Percentiles rank a stretch among this genome's conserved stretches.
Conservation (phyloP, 306 rosid genomes). For the Carpinus fangiana region DNA sequence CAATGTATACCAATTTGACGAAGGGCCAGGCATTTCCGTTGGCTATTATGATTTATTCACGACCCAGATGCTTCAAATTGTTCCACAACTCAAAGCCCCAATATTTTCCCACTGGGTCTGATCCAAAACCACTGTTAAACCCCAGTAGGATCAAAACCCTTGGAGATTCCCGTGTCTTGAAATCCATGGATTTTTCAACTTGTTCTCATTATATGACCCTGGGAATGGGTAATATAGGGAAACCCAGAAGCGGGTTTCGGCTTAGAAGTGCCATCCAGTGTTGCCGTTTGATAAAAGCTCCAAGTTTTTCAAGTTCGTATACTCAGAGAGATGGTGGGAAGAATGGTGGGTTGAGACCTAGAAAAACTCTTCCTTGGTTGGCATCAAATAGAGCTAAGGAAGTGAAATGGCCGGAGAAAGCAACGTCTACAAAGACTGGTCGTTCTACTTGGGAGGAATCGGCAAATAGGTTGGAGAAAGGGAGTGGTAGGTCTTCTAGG, state of each 20-base stretch:
- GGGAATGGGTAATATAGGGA: conserved; percentile 26
- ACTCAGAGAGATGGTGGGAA: conserved; percentile 23
- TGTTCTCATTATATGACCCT: conserved; percentile 13
- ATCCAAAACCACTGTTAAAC: conserved; percentile 44
- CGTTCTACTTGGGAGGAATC: conserved; percentile 44
- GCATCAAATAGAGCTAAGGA: conserved; percentile 35
- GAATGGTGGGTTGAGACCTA: conserved; percentile 27
- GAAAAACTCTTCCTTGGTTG: conserved; percentile 73
- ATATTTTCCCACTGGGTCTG: conserved; percentile 36
- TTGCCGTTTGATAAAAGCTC: conserved; percentile 25
- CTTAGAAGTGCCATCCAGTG: conserved; percentile 34
- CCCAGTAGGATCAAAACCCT: conserved; percentile 23
- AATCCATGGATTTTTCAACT: conserved; percentile 20
- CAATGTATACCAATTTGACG: conserved; percentile 58
- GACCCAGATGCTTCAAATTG: conserved; percentile 49
- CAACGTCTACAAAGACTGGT: conserved; percentile 4
- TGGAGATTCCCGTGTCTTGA: conserved; percentile 25
- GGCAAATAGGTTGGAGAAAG: conserved; percentile 36
- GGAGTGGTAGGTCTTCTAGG: conserved; percentile 48
- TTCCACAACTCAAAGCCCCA: conserved; percentile 39
- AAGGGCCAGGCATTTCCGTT: conserved; percentile 59
- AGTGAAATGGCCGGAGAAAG: conserved; percentile 20
- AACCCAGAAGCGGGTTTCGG: conserved; percentile 29
- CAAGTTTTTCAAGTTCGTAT: conserved; percentile 43
- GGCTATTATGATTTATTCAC: conserved; percentile 56